These are phyloP conservation scores for Penicillium cosmopolitanum DNA, from an alignment of 495 filamentous ascomycete genomes.

Conservation along the genomic window DNA sequence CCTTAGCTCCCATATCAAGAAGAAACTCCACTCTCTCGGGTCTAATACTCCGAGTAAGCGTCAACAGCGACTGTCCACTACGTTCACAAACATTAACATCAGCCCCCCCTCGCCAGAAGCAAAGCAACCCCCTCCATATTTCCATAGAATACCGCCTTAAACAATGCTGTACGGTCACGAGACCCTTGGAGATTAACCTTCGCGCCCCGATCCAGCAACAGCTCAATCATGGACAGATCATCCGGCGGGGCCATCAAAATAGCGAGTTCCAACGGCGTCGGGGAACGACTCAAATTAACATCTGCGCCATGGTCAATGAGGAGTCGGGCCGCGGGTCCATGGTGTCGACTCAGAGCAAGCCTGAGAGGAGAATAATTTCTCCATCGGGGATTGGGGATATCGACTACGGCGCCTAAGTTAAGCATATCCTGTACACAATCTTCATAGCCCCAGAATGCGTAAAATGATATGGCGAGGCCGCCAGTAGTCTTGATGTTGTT, in stretches of 20 bases:
- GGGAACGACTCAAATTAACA: not conserved
- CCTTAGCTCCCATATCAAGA: not conserved
- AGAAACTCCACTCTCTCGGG: not conserved
- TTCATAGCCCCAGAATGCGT: slow-evolving; percentile 3
- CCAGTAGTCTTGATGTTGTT: slow-evolving; percentile 1
- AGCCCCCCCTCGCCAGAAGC: not conserved
- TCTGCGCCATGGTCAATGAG: not conserved
- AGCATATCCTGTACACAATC: not conserved
- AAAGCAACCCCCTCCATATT: not conserved
- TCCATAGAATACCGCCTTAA: not conserved
- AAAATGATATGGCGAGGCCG: not conserved
- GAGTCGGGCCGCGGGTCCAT: not conserved
- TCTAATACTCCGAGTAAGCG: not conserved
- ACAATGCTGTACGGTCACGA: not conserved
- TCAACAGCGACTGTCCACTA: not conserved
- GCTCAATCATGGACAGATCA: slow-evolving; percentile 1
- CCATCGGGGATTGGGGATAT: slow-evolving; percentile 4
- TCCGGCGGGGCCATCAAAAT: not conserved
- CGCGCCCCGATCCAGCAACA: slow-evolving; percentile 1
- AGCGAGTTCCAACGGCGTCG: not conserved
- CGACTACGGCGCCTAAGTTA: not conserved
- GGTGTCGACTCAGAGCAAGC: not conserved
- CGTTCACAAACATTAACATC: not conserved
- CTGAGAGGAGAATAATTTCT: slow-evolving; percentile 1
- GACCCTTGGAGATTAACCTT: not conserved